Evolutionary conservation across 176 grass and related monocot species (phyloP).

Genomic region (Luzula sylvatica): DNA sequence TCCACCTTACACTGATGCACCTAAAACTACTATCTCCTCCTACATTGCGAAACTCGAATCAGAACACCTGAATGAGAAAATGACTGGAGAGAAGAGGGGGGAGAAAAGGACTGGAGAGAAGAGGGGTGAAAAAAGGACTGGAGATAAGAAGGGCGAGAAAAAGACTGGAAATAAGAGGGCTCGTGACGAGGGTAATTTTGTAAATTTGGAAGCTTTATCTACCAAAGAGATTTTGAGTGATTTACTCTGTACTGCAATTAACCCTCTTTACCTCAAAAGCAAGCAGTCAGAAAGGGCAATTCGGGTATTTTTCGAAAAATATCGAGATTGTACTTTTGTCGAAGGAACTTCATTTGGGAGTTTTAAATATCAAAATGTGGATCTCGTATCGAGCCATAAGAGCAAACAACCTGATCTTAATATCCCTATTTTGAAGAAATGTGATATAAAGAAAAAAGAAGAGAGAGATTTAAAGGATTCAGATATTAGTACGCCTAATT

Average conservation of each 20-base stretch:
- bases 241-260: slow-evolving; percentile 15
- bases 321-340: slow-evolving; percentile 31
- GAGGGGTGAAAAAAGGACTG: not conserved
- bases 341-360: slow-evolving; percentile 6
- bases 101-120: not conserved
- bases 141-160: slow-evolving; percentile 15
- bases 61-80: not conserved
- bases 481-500: not conserved
- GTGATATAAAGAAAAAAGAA: not conserved
- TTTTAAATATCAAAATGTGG: slow-evolving; percentile 21
- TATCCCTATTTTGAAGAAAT: not conserved
- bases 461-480: not conserved
- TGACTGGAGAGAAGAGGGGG: not conserved
- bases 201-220: not conserved
- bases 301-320: slow-evolving; percentile 28
- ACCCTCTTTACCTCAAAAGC: slow-evolving; percentile 14
- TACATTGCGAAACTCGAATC: too few species aligned
- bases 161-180: not conserved
- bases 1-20: slow-evolving; percentile 44
- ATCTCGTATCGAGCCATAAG: not conserved
- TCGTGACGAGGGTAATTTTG: not conserved
- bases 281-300: slow-evolving; percentile 11
- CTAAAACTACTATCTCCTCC: too few species aligned
- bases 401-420: not conserved
- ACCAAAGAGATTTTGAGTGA: slow-evolving; percentile 22